These are phyloP conservation scores for Sporothrix protearum DNA, from an alignment of 2,329 filamentous ascomycete species.

Conservation along the genomic window DNA sequence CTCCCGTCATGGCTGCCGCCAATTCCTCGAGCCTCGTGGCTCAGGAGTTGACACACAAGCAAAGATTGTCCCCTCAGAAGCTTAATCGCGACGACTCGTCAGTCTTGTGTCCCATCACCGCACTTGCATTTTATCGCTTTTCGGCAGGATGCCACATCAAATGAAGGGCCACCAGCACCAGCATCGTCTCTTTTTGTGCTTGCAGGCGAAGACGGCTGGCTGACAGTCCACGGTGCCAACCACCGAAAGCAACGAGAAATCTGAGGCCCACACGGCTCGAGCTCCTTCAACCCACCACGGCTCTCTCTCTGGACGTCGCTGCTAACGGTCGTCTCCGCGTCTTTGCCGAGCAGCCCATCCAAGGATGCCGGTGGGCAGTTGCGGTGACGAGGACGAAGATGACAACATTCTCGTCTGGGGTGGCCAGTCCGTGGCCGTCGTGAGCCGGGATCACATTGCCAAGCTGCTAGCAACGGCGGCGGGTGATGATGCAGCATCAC, in stretches of 20 bases:
- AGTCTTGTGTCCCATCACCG: slow-evolving; percentile 56
- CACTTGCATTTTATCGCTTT: slow-evolving; percentile 49
- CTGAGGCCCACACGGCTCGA: not conserved
- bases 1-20: slow-evolving; percentile 5
- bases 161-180: not conserved
- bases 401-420: slow-evolving; percentile 64
- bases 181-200: slow-evolving; percentile 37
- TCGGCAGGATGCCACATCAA: slow-evolving; percentile 24
- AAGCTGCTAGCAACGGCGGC: slow-evolving; percentile 32
- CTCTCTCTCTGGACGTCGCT: not conserved
- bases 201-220: slow-evolving; percentile 57
- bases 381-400: slow-evolving; percentile 14
- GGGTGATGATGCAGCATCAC: not conserved
- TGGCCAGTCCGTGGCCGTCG: slow-evolving; percentile 53
- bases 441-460: slow-evolving; percentile 37
- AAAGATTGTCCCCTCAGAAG: not conserved
- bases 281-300: not conserved
- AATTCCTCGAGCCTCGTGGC: not conserved
- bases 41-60: not conserved
- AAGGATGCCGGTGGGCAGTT: slow-evolving; percentile 58
- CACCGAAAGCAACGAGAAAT: not conserved
- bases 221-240: slow-evolving; percentile 55
- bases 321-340: slow-evolving; percentile 46
- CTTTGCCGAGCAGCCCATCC: slow-evolving; percentile 67
- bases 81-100: slow-evolving; percentile 4